phyloP scores from a whole-genome alignment of 139 green algal genomes.

The Haematococcus lacustris region DNA sequence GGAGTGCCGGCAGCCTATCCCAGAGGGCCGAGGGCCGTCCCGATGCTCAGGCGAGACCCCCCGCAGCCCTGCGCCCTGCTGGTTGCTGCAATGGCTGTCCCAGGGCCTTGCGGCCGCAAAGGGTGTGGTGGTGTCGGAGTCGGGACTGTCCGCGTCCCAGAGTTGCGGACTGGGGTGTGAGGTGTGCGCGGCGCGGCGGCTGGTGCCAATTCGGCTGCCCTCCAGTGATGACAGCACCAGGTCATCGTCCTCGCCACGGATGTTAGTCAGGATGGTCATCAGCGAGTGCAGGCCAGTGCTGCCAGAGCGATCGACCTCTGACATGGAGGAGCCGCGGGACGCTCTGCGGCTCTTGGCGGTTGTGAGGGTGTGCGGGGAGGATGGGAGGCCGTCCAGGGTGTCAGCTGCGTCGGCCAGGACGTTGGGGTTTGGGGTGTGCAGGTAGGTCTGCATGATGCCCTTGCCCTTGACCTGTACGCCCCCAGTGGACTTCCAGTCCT shows the following conservation, averaged over 20 bases:
- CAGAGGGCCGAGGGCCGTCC: too few relatives aligned
- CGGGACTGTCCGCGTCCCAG: background rate
- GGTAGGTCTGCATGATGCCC: constrained; percentile 33
- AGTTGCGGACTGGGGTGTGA: background rate
- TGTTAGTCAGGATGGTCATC: constrained; percentile 12
- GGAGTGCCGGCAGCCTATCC: too few relatives aligned
- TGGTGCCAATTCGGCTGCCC: background rate
- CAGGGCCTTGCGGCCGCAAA: background rate
- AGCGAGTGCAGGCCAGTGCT: background rate
- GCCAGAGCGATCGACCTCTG: background rate
- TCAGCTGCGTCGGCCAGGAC: too few relatives aligned
- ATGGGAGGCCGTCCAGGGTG: background rate
- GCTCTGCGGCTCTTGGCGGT: background rate
- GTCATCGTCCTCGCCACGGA: background rate
- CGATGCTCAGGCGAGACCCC: too few relatives aligned
- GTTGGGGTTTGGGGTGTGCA: background rate
- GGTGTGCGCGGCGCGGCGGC: background rate
- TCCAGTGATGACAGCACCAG: too few relatives aligned
- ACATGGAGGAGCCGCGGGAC: background rate
- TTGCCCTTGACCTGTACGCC: constrained; percentile 40
- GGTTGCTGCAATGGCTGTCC: background rate
- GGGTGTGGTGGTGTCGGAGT: background rate
- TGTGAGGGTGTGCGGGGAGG: background rate
- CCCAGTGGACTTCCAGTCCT: constrained; percentile 30
- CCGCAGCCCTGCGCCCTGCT: background rate